Evolutionary conservation across 176 grass and related monocot genomes (phyloP), one percentile per base, ranked within the genome.

Genomic region (Triticum monococcum): DNA sequence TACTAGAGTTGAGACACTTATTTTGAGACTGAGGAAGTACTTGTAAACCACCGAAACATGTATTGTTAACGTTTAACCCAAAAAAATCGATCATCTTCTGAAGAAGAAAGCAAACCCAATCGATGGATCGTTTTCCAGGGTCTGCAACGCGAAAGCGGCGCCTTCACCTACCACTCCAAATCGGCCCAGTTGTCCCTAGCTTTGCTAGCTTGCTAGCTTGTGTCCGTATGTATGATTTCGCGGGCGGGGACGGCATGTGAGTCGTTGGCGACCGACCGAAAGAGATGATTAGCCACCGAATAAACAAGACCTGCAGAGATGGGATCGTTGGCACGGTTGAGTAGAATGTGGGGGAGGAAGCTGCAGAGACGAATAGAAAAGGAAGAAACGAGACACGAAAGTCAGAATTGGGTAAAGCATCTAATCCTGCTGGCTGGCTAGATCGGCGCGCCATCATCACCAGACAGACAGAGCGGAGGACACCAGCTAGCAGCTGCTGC

Each of bases 111-210:
- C 1, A 2, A 54, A 1, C 16, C 16, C 16, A 4, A 20, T 59
- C 2, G 54, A 59, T 1, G 18, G 54, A 59, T 68, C 31, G 31
- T 8, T 52, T 0, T 37, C 1, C 18, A 80, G 41, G 77, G 87
- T 57, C 18, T 45, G 33, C 31, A 72, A 10, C 9, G 57, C 12
- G 20, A 90, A 86, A 75, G 20, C 2, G 1, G 10, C 1, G 8
- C 22, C 77, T 87, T 76, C 40, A 91, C 89, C 81, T 64, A 91
- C 80, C 85, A 59, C 54, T 22, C 18, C 18, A 22, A 59, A 59
- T 22, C 52, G 48, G 5, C 46, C 81, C 28, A 64, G 77, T 59
- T 77, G 86, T 77, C 80, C 68, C 56, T 71, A 23, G 57, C 50
- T 35, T 35, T 35, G 33, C 36, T 56, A 20, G 52, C 52, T 57